Evolutionary conservation across 164 flowering plant genomes (phyloP).

Genomic region (Stephania japonica): DNA sequence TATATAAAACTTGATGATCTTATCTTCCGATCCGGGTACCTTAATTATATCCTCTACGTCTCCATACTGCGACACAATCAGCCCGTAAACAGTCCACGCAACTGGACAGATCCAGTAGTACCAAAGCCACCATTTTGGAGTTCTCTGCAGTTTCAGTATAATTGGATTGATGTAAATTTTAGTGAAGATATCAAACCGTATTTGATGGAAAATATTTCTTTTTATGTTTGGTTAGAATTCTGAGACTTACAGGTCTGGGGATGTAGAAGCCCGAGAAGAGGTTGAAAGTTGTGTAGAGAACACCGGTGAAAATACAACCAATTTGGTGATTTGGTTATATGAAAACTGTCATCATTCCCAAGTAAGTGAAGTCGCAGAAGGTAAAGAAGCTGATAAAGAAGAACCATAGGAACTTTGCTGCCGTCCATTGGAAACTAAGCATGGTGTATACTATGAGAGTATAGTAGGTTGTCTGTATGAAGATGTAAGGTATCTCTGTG

Average conservation of each 20-base stretch:
- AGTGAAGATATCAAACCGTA: too few relatives aligned
- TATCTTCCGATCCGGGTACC: too few relatives aligned
- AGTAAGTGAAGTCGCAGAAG: slow-evolving; percentile 78
- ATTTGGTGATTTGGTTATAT: slow-evolving; percentile 79
- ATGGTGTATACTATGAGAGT: slow-evolving; percentile 37
- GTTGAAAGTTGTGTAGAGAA: slow-evolving; percentile 66
- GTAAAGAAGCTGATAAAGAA: slow-evolving; percentile 60
- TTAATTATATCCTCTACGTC: too few relatives aligned
- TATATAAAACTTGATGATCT: too few relatives aligned
- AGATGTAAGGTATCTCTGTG: slow-evolving; percentile 62
- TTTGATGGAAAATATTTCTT: too few relatives aligned
- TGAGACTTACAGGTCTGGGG: slow-evolving; percentile 59
- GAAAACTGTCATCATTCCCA: slow-evolving; percentile 84
- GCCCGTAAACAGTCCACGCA: too few relatives aligned
- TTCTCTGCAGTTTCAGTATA: too few relatives aligned
- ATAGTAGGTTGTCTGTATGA: slow-evolving; percentile 28
- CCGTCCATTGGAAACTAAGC: slow-evolving; percentile 73
- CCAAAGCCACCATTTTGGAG: too few relatives aligned
- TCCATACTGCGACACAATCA: too few relatives aligned
- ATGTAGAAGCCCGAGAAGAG: slow-evolving; percentile 89
- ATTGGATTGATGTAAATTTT: too few relatives aligned
- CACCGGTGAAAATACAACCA: slow-evolving; percentile 65
- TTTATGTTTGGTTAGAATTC: too few relatives aligned
- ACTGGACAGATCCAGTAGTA: too few relatives aligned
- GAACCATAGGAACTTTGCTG: slow-evolving; percentile 76